phyloP scores from a whole-genome alignment of 768 basidiomycete genomes.

The Russula ochroleuca region DNA sequence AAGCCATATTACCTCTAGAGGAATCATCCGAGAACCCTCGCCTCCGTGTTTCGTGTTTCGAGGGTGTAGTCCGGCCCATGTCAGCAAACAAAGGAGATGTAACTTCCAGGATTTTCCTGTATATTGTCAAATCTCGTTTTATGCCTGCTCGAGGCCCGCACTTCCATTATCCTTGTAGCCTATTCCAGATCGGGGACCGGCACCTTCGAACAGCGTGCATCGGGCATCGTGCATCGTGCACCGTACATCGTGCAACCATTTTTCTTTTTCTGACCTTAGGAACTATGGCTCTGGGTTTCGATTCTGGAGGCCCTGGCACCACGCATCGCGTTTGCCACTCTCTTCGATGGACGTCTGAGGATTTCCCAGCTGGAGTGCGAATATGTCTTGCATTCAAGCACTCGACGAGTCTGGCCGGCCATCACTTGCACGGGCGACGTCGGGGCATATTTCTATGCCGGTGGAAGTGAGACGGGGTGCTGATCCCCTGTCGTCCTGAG shows the following conservation, averaged over 20 bases:
- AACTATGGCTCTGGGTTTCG: neutral
- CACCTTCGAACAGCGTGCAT: neutral
- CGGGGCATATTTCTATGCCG: slow-evolving; percentile 4
- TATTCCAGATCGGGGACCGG: neutral
- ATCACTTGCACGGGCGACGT: neutral
- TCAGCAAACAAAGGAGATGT: neutral
- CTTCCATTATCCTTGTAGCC: neutral
- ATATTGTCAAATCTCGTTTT: neutral
- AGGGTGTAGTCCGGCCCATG: slow-evolving; percentile 1
- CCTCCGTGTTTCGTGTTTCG: slow-evolving; percentile 19
- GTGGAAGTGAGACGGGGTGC: slow-evolving; percentile 9
- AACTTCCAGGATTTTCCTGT: slow-evolving; percentile 6
- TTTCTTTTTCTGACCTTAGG: slow-evolving; percentile 5
- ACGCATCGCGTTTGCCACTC: neutral
- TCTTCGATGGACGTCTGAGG: neutral
- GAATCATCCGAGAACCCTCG: slow-evolving; percentile 3
- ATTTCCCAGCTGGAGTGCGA: neutral
- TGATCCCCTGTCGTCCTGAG: slow-evolving; percentile 20
- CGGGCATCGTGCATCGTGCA: neutral
- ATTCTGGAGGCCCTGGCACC: neutral
- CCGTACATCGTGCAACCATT: neutral
- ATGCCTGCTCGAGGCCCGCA: neutral
- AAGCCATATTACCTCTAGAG: neutral
- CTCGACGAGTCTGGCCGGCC: slow-evolving; percentile 1
- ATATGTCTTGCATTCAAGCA: neutral